Conservation (phyloP, 202 grass and related monocot species). For the Schoenoplectus tabernaemontani region DNA sequence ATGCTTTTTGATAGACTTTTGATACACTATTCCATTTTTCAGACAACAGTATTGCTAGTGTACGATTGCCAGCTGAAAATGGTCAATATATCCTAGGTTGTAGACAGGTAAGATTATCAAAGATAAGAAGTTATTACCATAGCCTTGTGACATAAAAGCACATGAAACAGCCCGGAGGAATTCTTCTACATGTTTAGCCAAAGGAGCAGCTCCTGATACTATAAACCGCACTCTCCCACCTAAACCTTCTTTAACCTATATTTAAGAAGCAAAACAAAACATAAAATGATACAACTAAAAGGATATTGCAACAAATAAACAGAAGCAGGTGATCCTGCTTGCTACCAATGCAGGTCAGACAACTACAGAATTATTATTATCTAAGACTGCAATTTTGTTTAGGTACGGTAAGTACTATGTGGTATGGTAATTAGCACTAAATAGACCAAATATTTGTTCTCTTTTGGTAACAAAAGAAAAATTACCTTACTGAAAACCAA, state of each 20-base stretch:
- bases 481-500: constrained; percentile 89
- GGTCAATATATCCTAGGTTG: neutral
- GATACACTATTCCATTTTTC: neutral
- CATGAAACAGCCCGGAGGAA: constrained; percentile 90
- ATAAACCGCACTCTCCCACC: constrained; percentile 76
- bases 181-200: constrained; percentile 65
- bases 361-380: neutral
- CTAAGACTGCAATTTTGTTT: neutral
- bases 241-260: constrained; percentile 79
- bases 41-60: neutral
- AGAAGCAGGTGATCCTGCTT: neutral
- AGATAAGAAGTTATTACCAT: constrained; percentile 41
- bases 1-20: neutral
- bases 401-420: neutral
- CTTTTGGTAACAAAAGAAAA: neutral
- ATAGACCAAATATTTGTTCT: neutral
- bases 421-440: neutral
- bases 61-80: neutral
- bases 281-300: constrained; percentile 1
- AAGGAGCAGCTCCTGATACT: constrained; percentile 73
- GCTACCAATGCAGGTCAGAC: neutral
- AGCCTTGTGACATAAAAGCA: constrained; percentile 81
- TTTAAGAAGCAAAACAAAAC: constrained; percentile 22
- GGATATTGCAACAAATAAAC: neutral
- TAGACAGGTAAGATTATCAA: neutral